These are phyloP conservation scores for Eustoma russellianum DNA, from an alignment of 257 asterid species.

Conservation along the genomic window DNA sequence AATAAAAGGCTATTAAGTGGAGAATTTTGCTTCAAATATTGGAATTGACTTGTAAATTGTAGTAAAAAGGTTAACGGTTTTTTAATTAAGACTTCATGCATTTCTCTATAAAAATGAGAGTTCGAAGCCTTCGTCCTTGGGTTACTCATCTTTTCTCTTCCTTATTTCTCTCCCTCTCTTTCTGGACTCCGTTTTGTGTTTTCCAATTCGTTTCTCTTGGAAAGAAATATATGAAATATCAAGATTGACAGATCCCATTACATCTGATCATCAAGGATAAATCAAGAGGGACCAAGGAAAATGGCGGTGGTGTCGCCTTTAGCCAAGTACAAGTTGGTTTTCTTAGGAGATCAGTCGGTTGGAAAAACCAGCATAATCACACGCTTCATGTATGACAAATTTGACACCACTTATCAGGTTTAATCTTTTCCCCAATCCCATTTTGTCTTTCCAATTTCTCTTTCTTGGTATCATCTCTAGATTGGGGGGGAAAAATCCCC, in stretches of 20 bases:
- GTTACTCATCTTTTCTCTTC: neutral
- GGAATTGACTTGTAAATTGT: too few relatives aligned
- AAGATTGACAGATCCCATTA: conserved; percentile 10
- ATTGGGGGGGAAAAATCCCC: too few relatives aligned
- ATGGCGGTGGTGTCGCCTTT: conserved; percentile 79
- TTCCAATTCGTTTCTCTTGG: conserved; percentile 6
- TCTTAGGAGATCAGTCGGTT: conserved; percentile 71
- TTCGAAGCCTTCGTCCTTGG: conserved; percentile 13
- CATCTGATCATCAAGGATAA: conserved; percentile 13
- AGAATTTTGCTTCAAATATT: too few relatives aligned
- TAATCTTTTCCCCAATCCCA: neutral
- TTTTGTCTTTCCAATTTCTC: neutral
- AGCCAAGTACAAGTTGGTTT: conserved; percentile 72
- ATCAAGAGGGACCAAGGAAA: neutral
- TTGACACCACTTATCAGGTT: conserved; percentile 77
- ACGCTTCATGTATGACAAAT: conserved; percentile 75
- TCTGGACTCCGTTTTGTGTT: conserved; percentile 3
- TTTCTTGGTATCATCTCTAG: neutral
- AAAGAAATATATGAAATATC: neutral
- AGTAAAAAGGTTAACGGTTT: conserved; percentile 8
- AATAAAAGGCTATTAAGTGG: too few relatives aligned
- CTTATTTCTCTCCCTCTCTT: conserved; percentile 9
- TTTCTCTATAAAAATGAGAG: neutral
- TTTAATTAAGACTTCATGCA: conserved; percentile 5
- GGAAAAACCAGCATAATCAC: conserved; percentile 84